Evolutionary conservation across 805 yeast species (phyloP).

Genomic region (Candida stauntonica): DNA sequence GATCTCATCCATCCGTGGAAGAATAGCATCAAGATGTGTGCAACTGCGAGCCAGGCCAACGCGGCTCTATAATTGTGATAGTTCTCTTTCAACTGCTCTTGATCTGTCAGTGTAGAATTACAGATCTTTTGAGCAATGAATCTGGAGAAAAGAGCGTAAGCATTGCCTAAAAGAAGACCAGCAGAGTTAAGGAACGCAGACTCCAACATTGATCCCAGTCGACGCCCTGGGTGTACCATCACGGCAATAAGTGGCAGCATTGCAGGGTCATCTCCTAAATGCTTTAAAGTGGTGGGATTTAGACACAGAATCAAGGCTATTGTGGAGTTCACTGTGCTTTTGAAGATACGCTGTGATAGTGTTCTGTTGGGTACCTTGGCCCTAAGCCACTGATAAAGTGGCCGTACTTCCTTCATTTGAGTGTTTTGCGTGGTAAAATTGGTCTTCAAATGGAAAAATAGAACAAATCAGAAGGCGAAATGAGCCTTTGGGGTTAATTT

Average conservation of each 20-base stretch:
- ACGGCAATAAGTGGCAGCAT: slow-evolving; percentile 43
- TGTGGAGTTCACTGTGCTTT: slow-evolving; percentile 36
- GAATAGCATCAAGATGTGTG: slow-evolving; percentile 43
- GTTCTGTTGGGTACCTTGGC: slow-evolving; percentile 23
- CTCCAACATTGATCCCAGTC: slow-evolving; percentile 45
- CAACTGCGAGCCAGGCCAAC: slow-evolving; percentile 39
- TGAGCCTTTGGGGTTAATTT: too few species aligned
- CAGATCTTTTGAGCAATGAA: slow-evolving; percentile 36
- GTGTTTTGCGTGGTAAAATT: too few species aligned
- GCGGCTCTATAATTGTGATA: slow-evolving; percentile 35
- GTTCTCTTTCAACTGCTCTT: slow-evolving; percentile 27
- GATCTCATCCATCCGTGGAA: slow-evolving; percentile 48
- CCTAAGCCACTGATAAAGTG: slow-evolving; percentile 1
- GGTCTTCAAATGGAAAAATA: too few species aligned
- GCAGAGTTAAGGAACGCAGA: slow-evolving; percentile 36
- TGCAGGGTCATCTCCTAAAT: slow-evolving; percentile 38
- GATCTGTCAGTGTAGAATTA: slow-evolving; percentile 21
- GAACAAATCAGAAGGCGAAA: too few species aligned
- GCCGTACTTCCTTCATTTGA: not conserved
- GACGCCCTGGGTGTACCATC: slow-evolving; percentile 46
- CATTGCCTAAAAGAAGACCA: slow-evolving; percentile 40
- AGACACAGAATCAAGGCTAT: slow-evolving; percentile 39
- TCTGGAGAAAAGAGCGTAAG: slow-evolving; percentile 38
- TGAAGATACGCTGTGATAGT: slow-evolving; percentile 34
- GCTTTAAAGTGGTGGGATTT: slow-evolving; percentile 32